Base-by-base conservation (phyloP, 1,139 yeast species). In the Pichia sp. region DNA sequence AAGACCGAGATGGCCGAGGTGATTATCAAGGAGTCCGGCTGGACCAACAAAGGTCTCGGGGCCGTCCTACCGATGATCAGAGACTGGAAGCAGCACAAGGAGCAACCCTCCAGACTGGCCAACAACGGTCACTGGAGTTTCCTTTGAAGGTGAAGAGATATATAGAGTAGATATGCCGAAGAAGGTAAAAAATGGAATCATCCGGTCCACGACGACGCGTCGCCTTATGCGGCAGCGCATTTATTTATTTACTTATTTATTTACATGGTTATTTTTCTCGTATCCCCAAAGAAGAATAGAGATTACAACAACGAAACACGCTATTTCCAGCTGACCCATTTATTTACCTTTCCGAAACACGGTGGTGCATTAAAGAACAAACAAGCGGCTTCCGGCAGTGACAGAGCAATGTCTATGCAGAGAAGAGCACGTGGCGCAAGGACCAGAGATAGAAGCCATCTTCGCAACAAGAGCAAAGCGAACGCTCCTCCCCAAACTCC, bases 51-150 rank as follows among this genome's bases (percentile, higher is more conserved):
- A 4, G 52, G 52, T 13, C 1, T 13, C 3, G 56, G 40, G 11
- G 16, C 44, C 10, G 41, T 40, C 10, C 43, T 53, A 2, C 56
- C 56, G 30, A 53, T 53, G 56, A 47, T 53, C 23, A 50, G 54
- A 47, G 52, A 50, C 29, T 53, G 56, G 56, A 50, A 53, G 8
- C 11, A 15, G 15, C 38, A 48, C 11, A 45, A 45, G 30, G 34
- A 26, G 13, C 15, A 23, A 29, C 31, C 47, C 4, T 45, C 51
- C 8, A 34, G 31, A 29, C 13, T 54, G 7, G 54, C 54, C 4
- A 23, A 54, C 34, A 53, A 50, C 32, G 56, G 56, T 8, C 30
- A 41, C 19, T 42, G 50, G 84, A 64, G 87, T 13, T 53, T 53
- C 36, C 46, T 53, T 50, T 53, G 31, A 30, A n/a, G 8, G n/a